Evolutionary conservation across 192 early-diverging fungal genomes (phyloP).

Genomic region (Radiomyces spectabilis): DNA sequence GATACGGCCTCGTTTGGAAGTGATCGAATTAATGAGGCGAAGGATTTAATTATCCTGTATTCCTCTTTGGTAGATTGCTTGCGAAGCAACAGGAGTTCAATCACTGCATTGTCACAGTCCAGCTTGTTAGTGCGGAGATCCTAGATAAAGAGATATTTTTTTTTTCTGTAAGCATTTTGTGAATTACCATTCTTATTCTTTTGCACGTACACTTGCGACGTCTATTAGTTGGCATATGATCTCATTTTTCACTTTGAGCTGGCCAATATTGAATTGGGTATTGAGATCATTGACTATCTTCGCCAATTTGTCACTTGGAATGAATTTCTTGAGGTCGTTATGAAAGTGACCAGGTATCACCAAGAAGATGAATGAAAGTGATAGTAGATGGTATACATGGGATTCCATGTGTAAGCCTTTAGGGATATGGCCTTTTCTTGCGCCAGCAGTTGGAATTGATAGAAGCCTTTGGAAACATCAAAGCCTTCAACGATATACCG

Average conservation of each 20-base stretch:
- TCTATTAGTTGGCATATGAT: neutral
- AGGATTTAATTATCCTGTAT: too few relatives aligned
- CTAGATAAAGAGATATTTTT: neutral
- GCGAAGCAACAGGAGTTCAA: neutral
- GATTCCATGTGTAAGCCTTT: neutral
- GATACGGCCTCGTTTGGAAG: too few relatives aligned
- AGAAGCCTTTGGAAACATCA: neutral
- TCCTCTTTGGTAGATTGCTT: too few relatives aligned
- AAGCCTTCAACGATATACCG: neutral
- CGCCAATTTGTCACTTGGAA: neutral
- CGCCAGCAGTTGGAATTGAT: neutral
- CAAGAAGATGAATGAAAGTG: neutral
- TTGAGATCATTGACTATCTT: neutral
- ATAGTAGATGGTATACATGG: neutral
- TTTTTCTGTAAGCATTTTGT: neutral
- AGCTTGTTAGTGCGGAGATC: neutral
- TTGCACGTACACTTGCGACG: neutral
- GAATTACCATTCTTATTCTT: neutral
- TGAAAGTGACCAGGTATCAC: neutral
- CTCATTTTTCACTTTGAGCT: neutral
- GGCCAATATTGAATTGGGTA: neutral
- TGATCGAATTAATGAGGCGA: too few relatives aligned
- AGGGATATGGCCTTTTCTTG: neutral
- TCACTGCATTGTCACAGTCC: neutral
- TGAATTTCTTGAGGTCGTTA: neutral